Evolutionary conservation across 257 asterid genomes (phyloP).

Genomic region (Salvia hispanica): DNA sequence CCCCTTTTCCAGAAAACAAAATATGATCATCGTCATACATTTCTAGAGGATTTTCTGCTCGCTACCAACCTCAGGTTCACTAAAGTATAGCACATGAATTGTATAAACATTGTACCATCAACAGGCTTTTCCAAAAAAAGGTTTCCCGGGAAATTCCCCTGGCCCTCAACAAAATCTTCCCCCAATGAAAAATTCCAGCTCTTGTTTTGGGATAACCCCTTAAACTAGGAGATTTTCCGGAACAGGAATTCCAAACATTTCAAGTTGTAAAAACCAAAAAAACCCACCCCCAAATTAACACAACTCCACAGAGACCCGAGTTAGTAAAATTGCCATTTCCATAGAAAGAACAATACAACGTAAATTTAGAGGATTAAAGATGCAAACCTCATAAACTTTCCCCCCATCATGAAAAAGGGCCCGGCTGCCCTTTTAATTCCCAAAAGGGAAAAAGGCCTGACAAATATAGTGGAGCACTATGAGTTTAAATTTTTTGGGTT

Average conservation of each 20-base stretch:
- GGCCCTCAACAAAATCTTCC: constrained; percentile 98
- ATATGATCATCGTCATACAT: constrained; percentile 37
- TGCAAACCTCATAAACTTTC: constrained; percentile 90
- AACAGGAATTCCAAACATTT: constrained; percentile 87
- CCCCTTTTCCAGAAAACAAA: constrained; percentile 66
- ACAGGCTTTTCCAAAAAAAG: constrained; percentile 98
- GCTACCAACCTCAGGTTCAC: constrained; percentile 22
- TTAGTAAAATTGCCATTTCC: constrained; percentile 14
- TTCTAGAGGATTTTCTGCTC: constrained; percentile 18
- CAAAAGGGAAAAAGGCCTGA: constrained; percentile 96
- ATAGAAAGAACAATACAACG: background rate
- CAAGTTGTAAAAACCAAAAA: constrained; percentile 54
- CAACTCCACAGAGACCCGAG: constrained; percentile 7
- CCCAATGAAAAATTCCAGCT: constrained; percentile 85
- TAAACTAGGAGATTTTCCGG: constrained; percentile 93
- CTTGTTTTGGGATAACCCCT: constrained; percentile 85
- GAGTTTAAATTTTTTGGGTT: constrained; percentile 5
- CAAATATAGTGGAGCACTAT: constrained; percentile 8
- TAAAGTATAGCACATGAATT: background rate
- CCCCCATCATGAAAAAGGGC: constrained; percentile 97
- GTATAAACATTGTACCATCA: constrained; percentile 56
- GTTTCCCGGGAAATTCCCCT: constrained; percentile 97
- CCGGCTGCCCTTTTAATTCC: constrained; percentile 88
- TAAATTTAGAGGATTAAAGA: constrained; percentile 25
- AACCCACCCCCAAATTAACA: constrained; percentile 18